Evolutionary conservation across 2,329 filamentous ascomycete species (phyloP).

Genomic region (Penicillium palitans): DNA sequence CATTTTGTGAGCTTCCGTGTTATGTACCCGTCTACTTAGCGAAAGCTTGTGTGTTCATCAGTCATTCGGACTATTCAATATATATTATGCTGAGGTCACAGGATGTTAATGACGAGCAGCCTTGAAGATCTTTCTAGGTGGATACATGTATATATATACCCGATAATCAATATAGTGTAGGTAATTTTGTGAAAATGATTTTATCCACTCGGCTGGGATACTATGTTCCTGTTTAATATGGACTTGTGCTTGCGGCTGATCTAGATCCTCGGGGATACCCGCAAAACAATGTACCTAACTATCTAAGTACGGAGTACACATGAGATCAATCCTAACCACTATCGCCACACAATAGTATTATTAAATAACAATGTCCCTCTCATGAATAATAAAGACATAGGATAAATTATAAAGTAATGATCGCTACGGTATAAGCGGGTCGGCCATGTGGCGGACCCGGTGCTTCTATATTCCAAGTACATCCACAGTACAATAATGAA

Average conservation of each 20-base stretch:
- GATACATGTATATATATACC: not conserved
- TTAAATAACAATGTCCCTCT: not conserved
- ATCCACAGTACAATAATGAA: not conserved
- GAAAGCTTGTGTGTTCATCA: constrained; percentile 13
- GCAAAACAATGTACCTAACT: not conserved
- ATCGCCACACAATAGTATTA: not conserved
- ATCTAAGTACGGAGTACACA: not conserved
- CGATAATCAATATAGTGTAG: not conserved
- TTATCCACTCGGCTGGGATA: not conserved
- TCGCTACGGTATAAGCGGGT: not conserved
- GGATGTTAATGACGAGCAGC: not conserved
- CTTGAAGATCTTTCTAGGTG: not conserved
- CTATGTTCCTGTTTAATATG: not conserved
- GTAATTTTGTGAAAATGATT: not conserved
- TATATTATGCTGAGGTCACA: not conserved
- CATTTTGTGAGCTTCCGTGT: not conserved
- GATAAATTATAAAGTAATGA: not conserved
- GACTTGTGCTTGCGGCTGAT: not conserved
- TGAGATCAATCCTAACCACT: not conserved
- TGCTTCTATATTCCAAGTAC: not conserved
- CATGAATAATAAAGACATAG: not conserved
- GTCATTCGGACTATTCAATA: not conserved
- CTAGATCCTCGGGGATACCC: not conserved
- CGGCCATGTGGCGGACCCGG: not conserved
- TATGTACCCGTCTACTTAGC: not conserved